These are phyloP conservation scores for Spizellomyces punctatus DNA, from an alignment of 192 early-diverging fungal species.

Conservation along the genomic window DNA sequence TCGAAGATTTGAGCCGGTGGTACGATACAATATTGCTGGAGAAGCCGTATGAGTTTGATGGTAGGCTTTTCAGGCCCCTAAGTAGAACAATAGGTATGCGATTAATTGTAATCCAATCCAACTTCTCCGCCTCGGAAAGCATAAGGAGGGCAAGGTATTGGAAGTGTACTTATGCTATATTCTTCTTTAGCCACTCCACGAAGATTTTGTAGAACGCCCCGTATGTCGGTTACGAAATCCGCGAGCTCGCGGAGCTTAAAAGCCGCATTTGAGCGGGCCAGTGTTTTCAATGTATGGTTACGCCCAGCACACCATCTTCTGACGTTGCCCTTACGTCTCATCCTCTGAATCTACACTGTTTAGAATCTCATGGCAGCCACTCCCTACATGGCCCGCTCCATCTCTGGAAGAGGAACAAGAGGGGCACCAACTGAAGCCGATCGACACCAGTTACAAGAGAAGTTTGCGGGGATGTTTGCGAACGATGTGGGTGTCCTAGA, in stretches of 20 bases:
- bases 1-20: slow-evolving; percentile 13
- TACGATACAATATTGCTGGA: slow-evolving; percentile 5
- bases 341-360: neutral
- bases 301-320: neutral
- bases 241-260: slow-evolving; percentile 8
- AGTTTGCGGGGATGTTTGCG: too few species aligned
- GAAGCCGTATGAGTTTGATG: slow-evolving; percentile 24
- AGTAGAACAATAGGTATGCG: slow-evolving; percentile 4
- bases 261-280: neutral
- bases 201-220: slow-evolving; percentile 22
- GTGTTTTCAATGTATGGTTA: slow-evolving; percentile 14
- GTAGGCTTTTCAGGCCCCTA: neutral
- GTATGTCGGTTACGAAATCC: slow-evolving; percentile 9
- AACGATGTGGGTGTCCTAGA: too few species aligned
- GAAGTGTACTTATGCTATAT: neutral
- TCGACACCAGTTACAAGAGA: too few species aligned
- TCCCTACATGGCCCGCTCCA: neutral
- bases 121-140: too few species aligned
- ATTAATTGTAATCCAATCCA: neutral
- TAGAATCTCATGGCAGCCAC: neutral
- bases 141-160: too few species aligned
- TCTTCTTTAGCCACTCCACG: slow-evolving; percentile 14
- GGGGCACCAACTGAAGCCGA: neutral
- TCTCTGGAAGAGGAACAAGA: neutral
- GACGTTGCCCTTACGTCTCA: neutral